Conservation (phyloP, 179 eudicot genomes). For the Pouteria campechiana region DNA sequence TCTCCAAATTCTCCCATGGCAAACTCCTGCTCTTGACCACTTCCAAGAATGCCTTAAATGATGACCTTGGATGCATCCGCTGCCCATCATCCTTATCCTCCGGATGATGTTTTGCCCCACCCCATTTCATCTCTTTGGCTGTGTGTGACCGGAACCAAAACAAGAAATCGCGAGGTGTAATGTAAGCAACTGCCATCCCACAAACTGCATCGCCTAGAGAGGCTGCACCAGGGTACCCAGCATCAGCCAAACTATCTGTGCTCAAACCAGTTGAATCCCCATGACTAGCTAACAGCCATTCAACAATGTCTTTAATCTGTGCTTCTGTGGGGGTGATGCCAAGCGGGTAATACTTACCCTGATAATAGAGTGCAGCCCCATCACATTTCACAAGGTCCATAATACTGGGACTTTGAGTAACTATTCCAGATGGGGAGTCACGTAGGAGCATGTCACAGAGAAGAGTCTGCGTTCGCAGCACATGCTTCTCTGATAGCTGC, state of each 20-base stretch:
- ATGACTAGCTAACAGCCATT: slow-evolving; percentile 63
- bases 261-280: slow-evolving; percentile 91
- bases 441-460: slow-evolving; percentile 93
- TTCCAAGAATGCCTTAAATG: slow-evolving; percentile 83
- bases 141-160: slow-evolving; percentile 98
- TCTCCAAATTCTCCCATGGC: slow-evolving; percentile 91
- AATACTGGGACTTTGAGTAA: slow-evolving; percentile 86
- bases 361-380: slow-evolving; percentile 81
- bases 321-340: slow-evolving; percentile 85
- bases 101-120: slow-evolving; percentile 94
- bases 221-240: slow-evolving; percentile 83
- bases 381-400: slow-evolving; percentile 94
- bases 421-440: slow-evolving; percentile 76
- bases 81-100: slow-evolving; percentile 85
- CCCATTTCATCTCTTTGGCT: slow-evolving; percentile 92
- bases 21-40: slow-evolving; percentile 83
- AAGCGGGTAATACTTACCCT: slow-evolving; percentile 58
- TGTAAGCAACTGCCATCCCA: slow-evolving; percentile 94
- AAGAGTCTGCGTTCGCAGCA: slow-evolving; percentile 74
- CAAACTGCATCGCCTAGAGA: slow-evolving; percentile 85
- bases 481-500: slow-evolving; percentile 68
- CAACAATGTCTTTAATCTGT: slow-evolving; percentile 82
- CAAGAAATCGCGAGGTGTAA: slow-evolving; percentile 64
- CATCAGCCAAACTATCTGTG: slow-evolving; percentile 87
- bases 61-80: slow-evolving; percentile 93